Base-by-base conservation (phyloP, 768 basidiomycete genomes). In the Kockovaella imperatae region DNA sequence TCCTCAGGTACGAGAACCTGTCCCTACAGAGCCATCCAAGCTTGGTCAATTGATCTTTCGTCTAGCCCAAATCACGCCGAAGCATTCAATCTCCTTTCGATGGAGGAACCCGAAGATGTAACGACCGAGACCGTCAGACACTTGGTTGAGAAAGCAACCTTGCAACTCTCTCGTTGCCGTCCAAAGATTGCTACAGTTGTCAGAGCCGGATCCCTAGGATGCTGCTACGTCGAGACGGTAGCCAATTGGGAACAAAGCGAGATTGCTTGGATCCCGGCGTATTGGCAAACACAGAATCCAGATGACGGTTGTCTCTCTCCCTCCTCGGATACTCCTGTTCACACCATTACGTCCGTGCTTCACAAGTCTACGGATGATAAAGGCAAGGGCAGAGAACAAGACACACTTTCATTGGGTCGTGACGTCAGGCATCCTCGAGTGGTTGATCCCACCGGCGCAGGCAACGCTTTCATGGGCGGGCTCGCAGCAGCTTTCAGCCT, bases 401-500 rank as follows among this genome's bases (percentile, higher is more conserved):
- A n/a, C n/a, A n/a, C n/a, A n/a, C n/a, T n/a, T n/a, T n/a, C n/a
- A n/a, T n/a, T n/a, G n/a, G n/a, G n/a, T n/a, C n/a, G n/a, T n/a
- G n/a, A n/a, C n/a, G n/a, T n/a, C n/a, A n/a, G n/a, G n/a, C n/a
- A n/a, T n/a, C n/a, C n/a, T n/a, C n/a, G n/a, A 34, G 52, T 62
- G 7, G 56, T 57, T 4, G 61, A 63, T 52, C 61, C 61, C 26
- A 63, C 60, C 18, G 61, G 61, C 11, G 58, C 58, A 3, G 61
- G 61, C 5, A 63, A 63, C 48, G 55, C 55, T 25, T 60, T 60
- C 35, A 59, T 59, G 52, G 61, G 61, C 4, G 61, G 49, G 4
- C 18, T 59, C 23, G 50, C 47, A 23, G 57, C 61, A 20, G 61
- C 58, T 6, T 21, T 63, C 15, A 45, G 51, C 21, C 18, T 39